These are phyloP conservation scores for Austropuccinia psidii DNA, from an alignment of 1,284 basidiomycete species.

Conservation along the genomic window DNA sequence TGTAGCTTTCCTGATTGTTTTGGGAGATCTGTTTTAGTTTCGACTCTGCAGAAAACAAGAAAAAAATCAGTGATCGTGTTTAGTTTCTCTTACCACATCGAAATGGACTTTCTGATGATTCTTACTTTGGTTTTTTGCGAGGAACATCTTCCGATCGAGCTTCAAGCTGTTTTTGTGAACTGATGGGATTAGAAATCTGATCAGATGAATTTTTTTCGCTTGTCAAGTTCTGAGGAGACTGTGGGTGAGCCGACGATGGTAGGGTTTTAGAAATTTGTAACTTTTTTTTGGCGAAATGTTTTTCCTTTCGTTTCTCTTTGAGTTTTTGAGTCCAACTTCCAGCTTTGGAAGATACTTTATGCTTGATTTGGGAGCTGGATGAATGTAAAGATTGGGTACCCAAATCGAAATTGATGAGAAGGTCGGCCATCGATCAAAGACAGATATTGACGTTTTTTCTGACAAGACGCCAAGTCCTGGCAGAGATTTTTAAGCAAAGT, in stretches of 20 bases:
- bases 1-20: neutral
- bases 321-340: constrained; percentile 31
- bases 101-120: neutral
- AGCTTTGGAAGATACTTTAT: neutral
- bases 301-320: constrained; percentile 11
- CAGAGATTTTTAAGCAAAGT: too few species aligned
- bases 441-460: too few species aligned
- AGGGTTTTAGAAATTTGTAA: neutral
- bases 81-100: neutral
- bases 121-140: constrained; percentile 31
- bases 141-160: neutral
- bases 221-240: neutral
- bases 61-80: neutral
- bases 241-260: neutral
- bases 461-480: too few species aligned
- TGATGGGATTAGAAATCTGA: neutral
- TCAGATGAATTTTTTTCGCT: neutral
- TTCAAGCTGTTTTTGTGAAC: neutral
- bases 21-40: neutral
- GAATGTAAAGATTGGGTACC: neutral
- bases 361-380: neutral
- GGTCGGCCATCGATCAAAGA: constrained; percentile 9
- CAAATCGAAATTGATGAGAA: constrained; percentile 19
- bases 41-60: neutral
- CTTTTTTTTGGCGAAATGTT: neutral